Conservation (phyloP, 768 basidiomycete genomes). For the Podaxis sp. region DNA sequence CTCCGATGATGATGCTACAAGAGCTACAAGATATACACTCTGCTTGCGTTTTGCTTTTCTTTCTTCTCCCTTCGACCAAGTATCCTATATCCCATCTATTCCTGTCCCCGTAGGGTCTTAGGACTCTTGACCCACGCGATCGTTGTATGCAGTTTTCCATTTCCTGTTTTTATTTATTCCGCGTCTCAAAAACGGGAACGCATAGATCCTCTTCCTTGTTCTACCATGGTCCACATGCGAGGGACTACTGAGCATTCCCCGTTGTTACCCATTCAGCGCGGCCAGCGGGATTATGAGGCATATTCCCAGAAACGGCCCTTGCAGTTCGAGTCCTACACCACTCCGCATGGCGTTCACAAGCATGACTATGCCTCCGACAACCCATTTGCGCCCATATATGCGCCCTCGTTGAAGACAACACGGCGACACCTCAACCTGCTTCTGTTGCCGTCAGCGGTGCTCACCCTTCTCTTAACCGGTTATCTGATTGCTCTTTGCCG, state of each 20-base stretch:
- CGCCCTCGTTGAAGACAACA: background rate
- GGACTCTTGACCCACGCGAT: background rate
- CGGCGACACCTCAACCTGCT: background rate
- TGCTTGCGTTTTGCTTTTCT: no score
- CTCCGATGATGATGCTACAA: no score
- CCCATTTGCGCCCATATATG: background rate
- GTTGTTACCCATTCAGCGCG: background rate
- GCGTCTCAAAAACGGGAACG: background rate
- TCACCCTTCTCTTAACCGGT: background rate
- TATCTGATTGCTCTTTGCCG: background rate
- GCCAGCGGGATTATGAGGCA: background rate
- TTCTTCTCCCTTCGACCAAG: no score
- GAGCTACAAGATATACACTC: no score
- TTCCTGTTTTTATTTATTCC: background rate
- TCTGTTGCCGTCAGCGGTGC: background rate
- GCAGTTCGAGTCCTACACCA: background rate
- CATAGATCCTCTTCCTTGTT: background rate
- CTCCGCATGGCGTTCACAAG: background rate
- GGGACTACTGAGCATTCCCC: background rate
- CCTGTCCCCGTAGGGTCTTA: no score
- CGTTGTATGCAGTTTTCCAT: background rate
- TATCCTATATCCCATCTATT: no score
- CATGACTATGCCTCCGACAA: background rate
- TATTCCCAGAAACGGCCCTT: background rate
- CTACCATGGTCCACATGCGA: background rate